Base-by-base conservation (phyloP, 2,329 filamentous ascomycete genomes). In the Trematosphaeria pertusa region DNA sequence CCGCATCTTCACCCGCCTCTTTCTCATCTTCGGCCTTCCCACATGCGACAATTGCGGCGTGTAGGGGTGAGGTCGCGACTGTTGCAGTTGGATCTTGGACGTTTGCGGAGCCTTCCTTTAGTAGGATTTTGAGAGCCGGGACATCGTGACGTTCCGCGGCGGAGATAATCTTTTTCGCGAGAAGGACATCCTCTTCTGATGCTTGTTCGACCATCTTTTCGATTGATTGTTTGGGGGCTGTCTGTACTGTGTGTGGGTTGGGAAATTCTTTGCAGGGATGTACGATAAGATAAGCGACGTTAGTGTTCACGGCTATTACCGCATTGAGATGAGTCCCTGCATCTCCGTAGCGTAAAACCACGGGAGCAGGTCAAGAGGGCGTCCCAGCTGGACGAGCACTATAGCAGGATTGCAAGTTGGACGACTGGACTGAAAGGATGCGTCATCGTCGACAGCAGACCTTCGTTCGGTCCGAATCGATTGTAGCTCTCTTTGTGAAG, bases 91-190 rank as follows among this genome's bases (percentile, higher is more conserved):
- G 65, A 43, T 71, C 67, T 45, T 69, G 65, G 10, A 70, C 67
- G 39, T 71, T 71, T 33, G 69, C 69, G 12, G 67, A 70, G 44
- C 66, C 67, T 35, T 67, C 60, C 34, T 69, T 67, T 37, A 71
- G 65, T 20, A 70, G 48, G n/a, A 70, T 46, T 30, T 62, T 66
- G 28, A 71, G 49, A 12, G 66, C 66, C 10, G 59, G 46, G 14
- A 69, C 45, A 51, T 71, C 67, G 39, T 71, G 69, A 17, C 66
- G 62, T 46, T 69, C 63, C 15, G 69, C 64, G 10, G 69, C 64
- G 5, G 64, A 65, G 15, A 71, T 70, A 44, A 71, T 69, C 40
- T 67, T 65, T 54, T 70, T 68, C 2, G 69, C 67, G 12, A 70
- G 61, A 24, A 71, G 62, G 24, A 72, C 56, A 26, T 71, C 67